Evolutionary conservation across 495 filamentous ascomycete genomes (phyloP).

Genomic region (Poronia punctata): DNA sequence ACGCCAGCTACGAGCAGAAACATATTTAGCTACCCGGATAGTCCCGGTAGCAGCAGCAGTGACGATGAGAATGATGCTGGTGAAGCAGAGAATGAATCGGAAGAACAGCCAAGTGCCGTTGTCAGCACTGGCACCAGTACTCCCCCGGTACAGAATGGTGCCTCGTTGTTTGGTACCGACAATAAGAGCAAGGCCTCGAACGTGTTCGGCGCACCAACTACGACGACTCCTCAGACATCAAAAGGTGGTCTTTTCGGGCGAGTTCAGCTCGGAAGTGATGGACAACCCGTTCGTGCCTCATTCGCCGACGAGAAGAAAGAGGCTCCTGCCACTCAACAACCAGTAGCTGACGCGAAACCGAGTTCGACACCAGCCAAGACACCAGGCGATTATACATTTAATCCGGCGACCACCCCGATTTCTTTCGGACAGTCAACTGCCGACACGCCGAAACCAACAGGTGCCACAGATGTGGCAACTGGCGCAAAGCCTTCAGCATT

Average conservation of each 20-base stretch:
- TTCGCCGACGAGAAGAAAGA: constrained; percentile 34
- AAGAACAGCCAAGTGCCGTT: constrained; percentile 28
- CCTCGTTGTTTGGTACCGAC: constrained; percentile 15
- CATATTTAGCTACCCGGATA: constrained; percentile 57
- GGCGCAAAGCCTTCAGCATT: constrained; percentile 4
- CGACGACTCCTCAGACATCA: constrained; percentile 25
- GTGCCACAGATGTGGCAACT: constrained; percentile 1
- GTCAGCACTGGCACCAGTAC: constrained; percentile 27
- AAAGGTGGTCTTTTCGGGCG: constrained; percentile 44
- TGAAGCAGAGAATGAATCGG: constrained; percentile 38
- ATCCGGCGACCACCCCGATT: constrained; percentile 24
- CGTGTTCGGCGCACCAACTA: constrained; percentile 53
- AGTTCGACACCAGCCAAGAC: constrained; percentile 18
- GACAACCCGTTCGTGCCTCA: constrained; percentile 22
- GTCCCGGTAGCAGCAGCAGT: constrained; percentile 36
- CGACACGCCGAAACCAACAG: constrained; percentile 7
- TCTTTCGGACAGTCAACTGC: constrained; percentile 14
- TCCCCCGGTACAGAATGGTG: constrained; percentile 25
- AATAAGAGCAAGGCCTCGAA: constrained; percentile 25
- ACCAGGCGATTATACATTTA: constrained; percentile 28
- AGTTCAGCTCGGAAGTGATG: constrained; percentile 28
- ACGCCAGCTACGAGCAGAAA: constrained; percentile 30
- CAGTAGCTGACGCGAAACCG: constrained; percentile 6
- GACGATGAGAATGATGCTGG: constrained; percentile 41
- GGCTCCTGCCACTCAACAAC: constrained; percentile 1